Conservation (phyloP, 2,329 filamentous ascomycete species). For the Paecilomyces sp. region DNA sequence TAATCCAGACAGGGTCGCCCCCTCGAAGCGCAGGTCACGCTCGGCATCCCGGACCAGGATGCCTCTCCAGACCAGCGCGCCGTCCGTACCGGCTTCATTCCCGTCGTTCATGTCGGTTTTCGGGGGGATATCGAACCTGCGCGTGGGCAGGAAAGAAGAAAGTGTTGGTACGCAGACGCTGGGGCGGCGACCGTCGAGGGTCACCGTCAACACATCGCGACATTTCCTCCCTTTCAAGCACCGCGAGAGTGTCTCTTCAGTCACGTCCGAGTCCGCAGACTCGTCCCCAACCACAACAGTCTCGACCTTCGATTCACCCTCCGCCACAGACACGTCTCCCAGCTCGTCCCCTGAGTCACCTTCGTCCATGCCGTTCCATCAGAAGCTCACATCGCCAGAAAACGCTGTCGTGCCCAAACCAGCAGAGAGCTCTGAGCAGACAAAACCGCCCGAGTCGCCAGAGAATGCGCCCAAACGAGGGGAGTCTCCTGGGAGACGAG, state of each 20-base stretch:
- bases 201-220: conserved; percentile 17
- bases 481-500: conserved; percentile 31
- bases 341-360: conserved; percentile 90
- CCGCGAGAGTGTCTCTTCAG: conserved; percentile 37
- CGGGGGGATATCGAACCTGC: conserved; percentile 28
- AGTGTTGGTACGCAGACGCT: conserved; percentile 16
- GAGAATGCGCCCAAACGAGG: conserved; percentile 19
- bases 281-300: conserved; percentile 93
- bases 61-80: conserved; percentile 33
- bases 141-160: conserved; percentile 20
- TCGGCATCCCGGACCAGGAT: conserved; percentile 20
- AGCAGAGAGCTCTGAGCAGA: conserved; percentile 20
- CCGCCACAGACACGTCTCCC: conserved; percentile 82
- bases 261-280: conserved; percentile 72
- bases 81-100: conserved; percentile 38
- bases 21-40: conserved; percentile 23
- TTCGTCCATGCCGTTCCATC: conserved; percentile 56
- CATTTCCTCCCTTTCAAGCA: conserved; percentile 27
- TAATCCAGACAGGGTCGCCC: conserved; percentile 18
- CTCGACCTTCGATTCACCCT: conserved; percentile 86
- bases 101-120: conserved; percentile 49
- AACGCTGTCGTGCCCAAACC: conserved; percentile 18
- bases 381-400: conserved; percentile 27
- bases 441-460: conserved; percentile 8
- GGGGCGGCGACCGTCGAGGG: conserved; percentile 17